Base-by-base conservation (phyloP, 257 asterid species). In the Capsicum rhomboideum region DNA sequence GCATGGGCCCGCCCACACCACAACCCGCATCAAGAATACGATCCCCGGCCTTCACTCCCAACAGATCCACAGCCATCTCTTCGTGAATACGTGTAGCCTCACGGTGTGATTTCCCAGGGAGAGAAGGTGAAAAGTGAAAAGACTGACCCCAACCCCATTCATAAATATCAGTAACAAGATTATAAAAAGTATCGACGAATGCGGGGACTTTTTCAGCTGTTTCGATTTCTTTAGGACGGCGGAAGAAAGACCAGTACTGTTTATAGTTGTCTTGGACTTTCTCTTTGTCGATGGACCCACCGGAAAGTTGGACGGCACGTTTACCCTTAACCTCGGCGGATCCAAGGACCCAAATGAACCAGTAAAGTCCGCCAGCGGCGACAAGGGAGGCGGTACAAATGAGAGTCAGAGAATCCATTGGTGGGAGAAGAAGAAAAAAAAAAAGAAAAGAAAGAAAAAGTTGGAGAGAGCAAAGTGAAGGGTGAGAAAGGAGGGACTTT, bases 101-200 rank as follows among this genome's bases (percentile, higher is more conserved):
- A 2, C 90, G 92, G 87, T 94, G 89, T 1, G 98, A 94, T 78
- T 91, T 91, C 0, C 97, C 97, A 0, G 92, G 93, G 10, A 94
- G 23, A 4, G 95, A 82, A 3, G 98, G 98, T 13, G 97, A 91
- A 75, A 94, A 92, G 56, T 94, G 98, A 87, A 94, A 94, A 1
- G 97, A 91, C 37, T 94, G 97, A 37, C 98, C 98, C 98, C 98
- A 94, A 0, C 97, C 98, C 98, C 97, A 94, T 69, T 94, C 98
- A 86, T 94, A 94, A 56, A 94, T 92, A 71, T 94, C 98, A 13
- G 97, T 94, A 8, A 94, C 98, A 10, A 94, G 94, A 52, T 94
- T 93, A 91, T 94, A 94, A 89, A 94, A 94, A 37, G 98, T 91
- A 80, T 92, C 97, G 37, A 94, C 97, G 20, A 94, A 94, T 0